Percentiles rank a stretch among this genome's conserved stretches.
phyloP scores from a whole-genome alignment of 1,139 yeast genomes.

The Geotrichum histeridarum region DNA sequence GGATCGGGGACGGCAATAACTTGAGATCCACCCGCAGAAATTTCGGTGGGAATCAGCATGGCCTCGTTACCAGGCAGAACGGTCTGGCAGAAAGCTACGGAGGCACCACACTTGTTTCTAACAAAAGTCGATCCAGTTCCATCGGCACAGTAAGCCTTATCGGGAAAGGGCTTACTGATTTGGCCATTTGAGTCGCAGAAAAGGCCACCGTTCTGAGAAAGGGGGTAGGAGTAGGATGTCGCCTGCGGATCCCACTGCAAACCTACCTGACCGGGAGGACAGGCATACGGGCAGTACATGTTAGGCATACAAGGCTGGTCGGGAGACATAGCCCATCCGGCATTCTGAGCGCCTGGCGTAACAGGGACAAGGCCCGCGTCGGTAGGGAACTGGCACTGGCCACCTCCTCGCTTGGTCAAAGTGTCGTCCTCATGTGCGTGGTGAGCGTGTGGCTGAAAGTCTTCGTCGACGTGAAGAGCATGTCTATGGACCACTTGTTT shows the following conservation, averaged over 20 bases:
- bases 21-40: conserved; percentile 45
- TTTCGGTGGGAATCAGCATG: conserved; percentile 80
- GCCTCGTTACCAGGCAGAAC: conserved; percentile 92
- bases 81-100: conserved; percentile 84
- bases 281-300: conserved; percentile 80
- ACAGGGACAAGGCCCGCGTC: conserved; percentile 63
- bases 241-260: conserved; percentile 70
- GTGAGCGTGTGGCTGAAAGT: neutral
- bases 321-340: conserved; percentile 84
- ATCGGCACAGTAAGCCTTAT: conserved; percentile 58
- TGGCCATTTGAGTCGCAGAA: conserved; percentile 68
- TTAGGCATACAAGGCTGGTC: conserved; percentile 72
- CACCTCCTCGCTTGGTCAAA: conserved; percentile 19
- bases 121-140: conserved; percentile 72
- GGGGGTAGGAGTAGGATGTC: conserved; percentile 76
- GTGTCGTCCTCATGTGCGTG: conserved; percentile 5
- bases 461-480: neutral
- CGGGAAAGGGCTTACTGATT: conserved; percentile 56
- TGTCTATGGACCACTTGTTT: neutral
- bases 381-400: conserved; percentile 63
- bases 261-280: conserved; percentile 77
- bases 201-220: conserved; percentile 75
- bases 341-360: conserved; percentile 53
- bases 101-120: conserved; percentile 44
- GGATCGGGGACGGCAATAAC: conserved; percentile 81